These are phyloP conservation scores for Pisolithus tinctorius DNA, from an alignment of 768 basidiomycete genomes.

Conservation along the genomic window DNA sequence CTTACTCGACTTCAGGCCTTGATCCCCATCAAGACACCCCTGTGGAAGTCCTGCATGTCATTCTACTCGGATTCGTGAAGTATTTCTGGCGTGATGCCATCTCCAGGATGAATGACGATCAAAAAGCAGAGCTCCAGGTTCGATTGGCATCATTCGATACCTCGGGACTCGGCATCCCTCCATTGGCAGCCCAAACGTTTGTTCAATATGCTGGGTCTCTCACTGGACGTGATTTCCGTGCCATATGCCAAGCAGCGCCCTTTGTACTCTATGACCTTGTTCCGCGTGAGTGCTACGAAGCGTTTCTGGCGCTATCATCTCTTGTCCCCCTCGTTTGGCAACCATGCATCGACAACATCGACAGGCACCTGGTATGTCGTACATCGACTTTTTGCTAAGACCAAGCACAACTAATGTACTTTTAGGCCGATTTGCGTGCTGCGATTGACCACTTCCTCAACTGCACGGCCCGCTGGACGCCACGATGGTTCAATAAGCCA, in stretches of 20 bases:
- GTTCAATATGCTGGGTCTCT: too few relatives aligned
- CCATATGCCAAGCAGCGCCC: too few relatives aligned
- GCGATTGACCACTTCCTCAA: slow-evolving; percentile 32
- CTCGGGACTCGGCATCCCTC: too few relatives aligned
- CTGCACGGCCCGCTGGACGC: slow-evolving; percentile 22
- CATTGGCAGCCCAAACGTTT: too few relatives aligned
- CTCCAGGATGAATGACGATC: slow-evolving; percentile 16
- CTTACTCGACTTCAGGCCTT: too few relatives aligned
- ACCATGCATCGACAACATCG: slow-evolving; percentile 30
- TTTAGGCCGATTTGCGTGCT: slow-evolving; percentile 16
- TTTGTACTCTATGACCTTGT: too few relatives aligned
- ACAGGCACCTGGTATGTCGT: slow-evolving; percentile 26
- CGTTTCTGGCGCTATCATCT: too few relatives aligned
- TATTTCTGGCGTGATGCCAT: slow-evolving; percentile 41
- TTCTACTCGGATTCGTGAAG: slow-evolving; percentile 41
- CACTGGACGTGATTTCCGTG: too few relatives aligned
- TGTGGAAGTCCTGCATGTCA: slow-evolving; percentile 37
- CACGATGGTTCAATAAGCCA: slow-evolving; percentile 35
- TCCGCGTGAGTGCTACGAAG: too few relatives aligned
- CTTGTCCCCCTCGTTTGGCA: slow-evolving; percentile 17
- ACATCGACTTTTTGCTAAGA: slow-evolving; percentile 1
- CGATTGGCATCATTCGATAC: slow-evolving; percentile 24
- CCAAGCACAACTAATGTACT: neutral
- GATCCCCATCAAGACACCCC: too few relatives aligned
- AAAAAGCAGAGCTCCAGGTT: slow-evolving; percentile 8